Conservation (phyloP, 495 filamentous ascomycete species). For the Neurospora sp. region DNA sequence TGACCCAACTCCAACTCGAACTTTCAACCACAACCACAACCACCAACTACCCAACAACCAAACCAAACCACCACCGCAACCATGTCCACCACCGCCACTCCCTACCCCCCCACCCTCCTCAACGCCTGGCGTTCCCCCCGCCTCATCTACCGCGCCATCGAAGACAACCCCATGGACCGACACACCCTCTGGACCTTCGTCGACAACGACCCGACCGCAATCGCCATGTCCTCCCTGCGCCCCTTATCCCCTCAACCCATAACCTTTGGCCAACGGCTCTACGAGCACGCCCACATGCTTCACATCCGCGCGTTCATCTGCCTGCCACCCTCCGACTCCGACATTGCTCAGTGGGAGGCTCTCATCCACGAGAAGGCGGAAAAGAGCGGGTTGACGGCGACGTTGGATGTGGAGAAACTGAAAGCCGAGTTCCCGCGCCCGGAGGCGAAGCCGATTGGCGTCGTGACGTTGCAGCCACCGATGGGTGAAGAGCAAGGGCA, state of each 20-base stretch:
- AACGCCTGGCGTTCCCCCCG: constrained; percentile 22
- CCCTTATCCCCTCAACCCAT: constrained; percentile 16
- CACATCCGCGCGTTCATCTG: constrained; percentile 33
- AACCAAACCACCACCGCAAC: neutral
- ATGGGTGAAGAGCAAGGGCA: constrained; percentile 16
- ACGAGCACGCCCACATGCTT: constrained; percentile 19
- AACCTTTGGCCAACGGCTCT: constrained; percentile 2
- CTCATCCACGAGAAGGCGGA: neutral
- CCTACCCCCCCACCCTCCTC: neutral
- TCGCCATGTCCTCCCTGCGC: constrained; percentile 14
- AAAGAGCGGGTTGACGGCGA: neutral
- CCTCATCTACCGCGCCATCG: constrained; percentile 27
- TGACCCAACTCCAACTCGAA: neutral
- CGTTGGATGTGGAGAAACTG: neutral
- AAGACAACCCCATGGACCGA: constrained; percentile 23
- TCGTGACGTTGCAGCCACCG: constrained; percentile 21
- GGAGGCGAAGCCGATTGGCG: constrained; percentile 8
- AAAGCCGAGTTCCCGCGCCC: neutral
- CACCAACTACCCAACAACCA: neutral
- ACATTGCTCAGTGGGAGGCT: neutral
- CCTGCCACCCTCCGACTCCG: constrained; percentile 10
- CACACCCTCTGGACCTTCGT: constrained; percentile 16
- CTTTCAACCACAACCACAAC: neutral
- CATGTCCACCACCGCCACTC: neutral
- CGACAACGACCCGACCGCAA: constrained; percentile 15